Conservation (phyloP, 2,329 filamentous ascomycete species). For the Sarocladium brachiariae region DNA sequence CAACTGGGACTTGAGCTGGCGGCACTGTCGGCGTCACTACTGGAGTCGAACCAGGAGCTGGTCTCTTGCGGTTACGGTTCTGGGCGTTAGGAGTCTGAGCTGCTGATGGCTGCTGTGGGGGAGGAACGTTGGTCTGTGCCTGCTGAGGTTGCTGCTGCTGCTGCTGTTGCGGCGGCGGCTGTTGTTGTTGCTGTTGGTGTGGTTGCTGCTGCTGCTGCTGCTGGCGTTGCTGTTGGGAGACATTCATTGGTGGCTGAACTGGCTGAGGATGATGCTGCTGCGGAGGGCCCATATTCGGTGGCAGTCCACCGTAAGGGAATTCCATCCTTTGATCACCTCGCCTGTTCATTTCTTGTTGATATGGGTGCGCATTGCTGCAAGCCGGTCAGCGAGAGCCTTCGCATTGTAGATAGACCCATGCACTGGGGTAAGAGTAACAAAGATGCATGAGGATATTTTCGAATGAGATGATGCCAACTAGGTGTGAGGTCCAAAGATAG, state of each 20-base stretch:
- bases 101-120: conserved; percentile 30
- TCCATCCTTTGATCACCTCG: conserved; percentile 35
- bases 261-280: conserved; percentile 32
- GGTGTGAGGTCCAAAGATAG: too few species aligned
- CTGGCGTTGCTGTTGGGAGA: conserved; percentile 32
- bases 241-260: conserved; percentile 36
- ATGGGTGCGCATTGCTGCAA: conserved; percentile 36
- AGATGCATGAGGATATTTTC: too few species aligned
- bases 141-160: conserved; percentile 1
- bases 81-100: conserved; percentile 29
- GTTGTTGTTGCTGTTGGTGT: conserved; percentile 24
- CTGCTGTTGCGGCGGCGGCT: neutral
- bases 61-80: conserved; percentile 32
- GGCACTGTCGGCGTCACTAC: conserved; percentile 17
- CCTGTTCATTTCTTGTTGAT: conserved; percentile 43
- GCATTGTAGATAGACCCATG: too few species aligned
- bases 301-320: conserved; percentile 33
- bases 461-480: too few species aligned
- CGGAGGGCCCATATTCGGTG: conserved; percentile 31
- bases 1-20: conserved; percentile 29
- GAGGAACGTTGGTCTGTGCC: conserved; percentile 16
- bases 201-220: conserved; percentile 23
- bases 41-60: conserved; percentile 30
- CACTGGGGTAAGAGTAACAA: too few species aligned
- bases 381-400: neutral